These are phyloP conservation scores for Clarireedia sp. DNA, from an alignment of 2,329 filamentous ascomycete genomes.

Conservation along the genomic window DNA sequence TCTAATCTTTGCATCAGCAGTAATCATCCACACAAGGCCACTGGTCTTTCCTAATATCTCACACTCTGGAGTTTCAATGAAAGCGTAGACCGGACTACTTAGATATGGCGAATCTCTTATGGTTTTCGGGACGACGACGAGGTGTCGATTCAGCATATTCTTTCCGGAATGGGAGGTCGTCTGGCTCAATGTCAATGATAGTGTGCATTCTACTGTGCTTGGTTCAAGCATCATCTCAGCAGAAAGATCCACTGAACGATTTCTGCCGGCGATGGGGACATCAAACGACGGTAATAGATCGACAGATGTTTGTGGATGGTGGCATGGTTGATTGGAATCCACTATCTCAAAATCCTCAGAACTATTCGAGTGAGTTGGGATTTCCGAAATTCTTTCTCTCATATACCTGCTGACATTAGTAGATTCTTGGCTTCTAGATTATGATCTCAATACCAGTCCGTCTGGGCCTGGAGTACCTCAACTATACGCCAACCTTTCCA, in stretches of 20 bases:
- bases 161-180: background rate
- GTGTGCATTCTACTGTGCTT: constrained; percentile 12
- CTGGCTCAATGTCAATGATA: constrained; percentile 12
- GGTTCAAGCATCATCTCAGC: constrained; percentile 17
- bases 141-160: background rate
- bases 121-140: background rate
- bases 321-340: constrained; percentile 49
- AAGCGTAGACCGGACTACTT: background rate
- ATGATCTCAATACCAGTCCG: constrained; percentile 42
- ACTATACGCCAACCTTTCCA: constrained; percentile 49
- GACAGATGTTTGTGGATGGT: constrained; percentile 54
- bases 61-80: background rate
- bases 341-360: constrained; percentile 38
- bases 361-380: constrained; percentile 45
- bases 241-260: constrained; percentile 43
- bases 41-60: background rate
- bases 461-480: constrained; percentile 37
- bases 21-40: constrained; percentile 1
- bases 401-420: background rate
- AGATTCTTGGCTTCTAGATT: constrained; percentile 50
- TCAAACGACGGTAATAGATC: constrained; percentile 51
- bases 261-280: constrained; percentile 50
- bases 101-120: constrained; percentile 4
- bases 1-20: background rate
- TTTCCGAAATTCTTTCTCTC: background rate